Conservation (phyloP, 768 basidiomycete genomes). For the Leccinum rimulosum region DNA sequence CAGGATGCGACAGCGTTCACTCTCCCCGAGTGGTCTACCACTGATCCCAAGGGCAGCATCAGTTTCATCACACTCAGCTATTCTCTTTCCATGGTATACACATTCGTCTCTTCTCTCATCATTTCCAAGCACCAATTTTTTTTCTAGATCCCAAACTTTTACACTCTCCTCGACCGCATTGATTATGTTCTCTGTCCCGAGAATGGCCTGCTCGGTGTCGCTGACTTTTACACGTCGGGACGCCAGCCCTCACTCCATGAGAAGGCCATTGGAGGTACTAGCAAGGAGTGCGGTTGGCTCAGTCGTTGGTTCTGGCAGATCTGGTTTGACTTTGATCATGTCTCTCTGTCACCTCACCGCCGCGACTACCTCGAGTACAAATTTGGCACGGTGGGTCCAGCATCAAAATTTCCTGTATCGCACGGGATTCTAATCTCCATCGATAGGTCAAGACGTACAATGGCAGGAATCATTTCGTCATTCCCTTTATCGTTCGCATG, state of each 20-base stretch:
- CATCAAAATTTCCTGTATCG: background rate
- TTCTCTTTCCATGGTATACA: conserved; percentile 51
- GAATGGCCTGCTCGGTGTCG: conserved; percentile 61
- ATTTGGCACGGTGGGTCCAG: conserved; percentile 59
- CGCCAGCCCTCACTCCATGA: conserved; percentile 55
- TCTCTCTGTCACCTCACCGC: conserved; percentile 53
- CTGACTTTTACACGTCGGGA: conserved; percentile 69
- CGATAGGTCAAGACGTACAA: conserved; percentile 62
- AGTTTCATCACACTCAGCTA: conserved; percentile 55
- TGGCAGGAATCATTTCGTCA: conserved; percentile 65
- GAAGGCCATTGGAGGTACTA: conserved; percentile 60
- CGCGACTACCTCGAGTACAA: conserved; percentile 76
- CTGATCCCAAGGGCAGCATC: conserved; percentile 54
- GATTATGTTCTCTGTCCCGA: conserved; percentile 61
- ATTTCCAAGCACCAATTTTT: background rate
- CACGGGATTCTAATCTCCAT: background rate
- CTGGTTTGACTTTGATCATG: conserved; percentile 60
- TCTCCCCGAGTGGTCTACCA: conserved; percentile 55
- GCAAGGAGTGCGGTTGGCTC: conserved; percentile 61
- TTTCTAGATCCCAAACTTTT: conserved; percentile 57
- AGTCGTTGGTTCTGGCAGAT: conserved; percentile 80
- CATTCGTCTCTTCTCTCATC: conserved; percentile 3
- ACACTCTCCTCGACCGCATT: conserved; percentile 64
- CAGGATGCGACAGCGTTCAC: conserved; percentile 70
- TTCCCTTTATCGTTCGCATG: conserved; percentile 68